These are phyloP conservation scores for Termitomyces sp. DNA, from an alignment of 768 basidiomycete species.

Conservation along the genomic window DNA sequence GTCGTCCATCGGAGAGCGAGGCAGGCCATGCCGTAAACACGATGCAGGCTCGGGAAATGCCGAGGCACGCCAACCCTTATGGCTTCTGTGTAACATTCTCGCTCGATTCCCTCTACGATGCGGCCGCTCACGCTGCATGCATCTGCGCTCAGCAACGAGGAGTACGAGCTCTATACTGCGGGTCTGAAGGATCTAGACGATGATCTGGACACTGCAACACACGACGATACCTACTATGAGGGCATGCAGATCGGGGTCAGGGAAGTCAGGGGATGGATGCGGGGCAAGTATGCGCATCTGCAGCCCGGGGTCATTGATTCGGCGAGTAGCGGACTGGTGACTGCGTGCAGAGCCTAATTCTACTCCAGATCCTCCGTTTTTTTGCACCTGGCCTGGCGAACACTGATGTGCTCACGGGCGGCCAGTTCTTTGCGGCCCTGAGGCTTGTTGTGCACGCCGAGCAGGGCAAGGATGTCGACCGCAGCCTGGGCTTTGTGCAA, in stretches of 20 bases:
- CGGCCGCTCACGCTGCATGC: constrained; percentile 64
- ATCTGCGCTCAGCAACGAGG: constrained; percentile 70
- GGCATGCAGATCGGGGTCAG: constrained; percentile 48
- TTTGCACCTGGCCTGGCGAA: constrained; percentile 53
- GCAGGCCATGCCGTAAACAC: neutral
- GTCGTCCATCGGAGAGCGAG: constrained; percentile 1
- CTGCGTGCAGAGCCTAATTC: neutral
- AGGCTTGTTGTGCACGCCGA: constrained; percentile 61
- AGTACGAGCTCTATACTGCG: constrained; percentile 63
- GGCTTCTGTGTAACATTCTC: neutral
- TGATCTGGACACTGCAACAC: constrained; percentile 10
- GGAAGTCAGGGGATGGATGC: constrained; percentile 71
- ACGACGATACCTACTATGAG: constrained; percentile 50
- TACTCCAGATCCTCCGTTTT: constrained; percentile 53
- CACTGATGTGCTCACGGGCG: constrained; percentile 52
- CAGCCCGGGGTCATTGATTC: constrained; percentile 48
- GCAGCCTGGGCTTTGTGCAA: constrained; percentile 69
- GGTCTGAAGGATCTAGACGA: constrained; percentile 48
- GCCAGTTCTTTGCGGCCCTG: constrained; percentile 74
- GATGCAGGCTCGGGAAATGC: constrained; percentile 3
- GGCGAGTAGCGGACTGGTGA: constrained; percentile 25
- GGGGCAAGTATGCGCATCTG: constrained; percentile 61
- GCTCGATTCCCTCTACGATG: constrained; percentile 25
- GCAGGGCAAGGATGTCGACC: constrained; percentile 56
- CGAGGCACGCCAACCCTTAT: neutral